Base-by-base conservation (phyloP, 768 basidiomycete species). In the Serendipita sp. region DNA sequence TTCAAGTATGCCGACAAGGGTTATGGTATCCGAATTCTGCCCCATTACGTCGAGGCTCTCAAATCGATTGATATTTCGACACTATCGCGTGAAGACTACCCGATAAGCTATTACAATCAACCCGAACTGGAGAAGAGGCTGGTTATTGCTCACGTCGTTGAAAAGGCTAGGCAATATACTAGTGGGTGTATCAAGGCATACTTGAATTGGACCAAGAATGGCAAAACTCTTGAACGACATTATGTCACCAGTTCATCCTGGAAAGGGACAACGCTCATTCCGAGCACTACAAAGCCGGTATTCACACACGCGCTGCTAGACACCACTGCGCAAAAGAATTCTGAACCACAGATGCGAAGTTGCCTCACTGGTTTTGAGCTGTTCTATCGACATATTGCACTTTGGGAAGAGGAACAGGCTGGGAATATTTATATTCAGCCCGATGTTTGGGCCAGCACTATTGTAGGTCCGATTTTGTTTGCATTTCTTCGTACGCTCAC, bases 1-100 rank as follows among this genome's bases (percentile, higher is more conserved):
- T 65, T 65, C 51, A 65, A 65, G 45, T 65, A 65, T 51, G 65
- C 65, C 0, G 42, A 65, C 58, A 65, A 64, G 28, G 65, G 65
- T 14, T 65, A 61, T 60, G 65, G 64, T 16, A 60, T 65, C 0
- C 65, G 65, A 38, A 61, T 65, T 26, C 65, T 65, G n/a, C 63
- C 65, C 0, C 42, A 53, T 20, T 65, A 65, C 42, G 13, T 65
- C 17, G 58, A 30, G 7, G 64, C 56, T 31, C 60, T 65, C 43
- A 31, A 41, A 34, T 16, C 14, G 11, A 44, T 48, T 62, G 42
- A 38, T 38, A 14, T 38, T 38, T 38, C 38, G 42, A 7, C 62
- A 61, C 28, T n/a, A 26, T 26, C 17, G 17, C 44, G 16, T 17
- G 22, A 42, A 34, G 41, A 64, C 16, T 2, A 26, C 22, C n/a